These are phyloP conservation scores for Cymbopogon flexuosus DNA, from an alignment of 202 grass and related monocot genomes.

Conservation along the genomic window DNA sequence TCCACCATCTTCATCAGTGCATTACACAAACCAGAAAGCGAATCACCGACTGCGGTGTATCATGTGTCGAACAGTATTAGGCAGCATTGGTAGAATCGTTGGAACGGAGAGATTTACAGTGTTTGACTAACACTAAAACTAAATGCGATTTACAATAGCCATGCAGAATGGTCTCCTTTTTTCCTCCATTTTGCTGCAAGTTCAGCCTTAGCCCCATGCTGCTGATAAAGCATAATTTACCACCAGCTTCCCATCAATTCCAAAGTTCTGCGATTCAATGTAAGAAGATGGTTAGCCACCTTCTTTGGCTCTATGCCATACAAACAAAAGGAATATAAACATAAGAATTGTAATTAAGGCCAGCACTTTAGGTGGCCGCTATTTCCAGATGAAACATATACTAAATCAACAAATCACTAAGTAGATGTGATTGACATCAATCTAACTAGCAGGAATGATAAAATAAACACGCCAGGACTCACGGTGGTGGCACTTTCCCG, in stretches of 20 bases:
- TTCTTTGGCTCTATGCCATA: not conserved
- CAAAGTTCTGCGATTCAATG: constrained; percentile 58
- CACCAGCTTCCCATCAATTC: constrained; percentile 72
- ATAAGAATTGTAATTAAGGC: not conserved
- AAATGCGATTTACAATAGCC: not conserved
- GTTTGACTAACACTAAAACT: not conserved
- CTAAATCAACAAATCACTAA: not conserved
- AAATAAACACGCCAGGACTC: not conserved
- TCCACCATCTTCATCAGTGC: too few species aligned
- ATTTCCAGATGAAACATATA: not conserved
- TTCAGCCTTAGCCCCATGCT: not conserved
- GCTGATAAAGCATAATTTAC: constrained; percentile 24
- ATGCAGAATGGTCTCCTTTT: not conserved
- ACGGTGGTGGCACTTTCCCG: not conserved
- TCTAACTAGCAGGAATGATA: not conserved
- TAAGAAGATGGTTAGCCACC: constrained; percentile 14
- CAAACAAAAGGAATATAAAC: too few species aligned
- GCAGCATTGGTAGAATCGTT: not conserved
- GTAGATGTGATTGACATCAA: not conserved
- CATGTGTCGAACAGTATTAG: not conserved
- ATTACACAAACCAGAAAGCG: not conserved
- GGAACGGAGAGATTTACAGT: not conserved
- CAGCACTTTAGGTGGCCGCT: not conserved
- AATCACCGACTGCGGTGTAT: not conserved
- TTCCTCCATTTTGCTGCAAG: not conserved